Evolutionary conservation across 176 grass and related monocot species (phyloP), one percentile per base, ranked within the genome.

Genomic region (Paspalum vaginatum): DNA sequence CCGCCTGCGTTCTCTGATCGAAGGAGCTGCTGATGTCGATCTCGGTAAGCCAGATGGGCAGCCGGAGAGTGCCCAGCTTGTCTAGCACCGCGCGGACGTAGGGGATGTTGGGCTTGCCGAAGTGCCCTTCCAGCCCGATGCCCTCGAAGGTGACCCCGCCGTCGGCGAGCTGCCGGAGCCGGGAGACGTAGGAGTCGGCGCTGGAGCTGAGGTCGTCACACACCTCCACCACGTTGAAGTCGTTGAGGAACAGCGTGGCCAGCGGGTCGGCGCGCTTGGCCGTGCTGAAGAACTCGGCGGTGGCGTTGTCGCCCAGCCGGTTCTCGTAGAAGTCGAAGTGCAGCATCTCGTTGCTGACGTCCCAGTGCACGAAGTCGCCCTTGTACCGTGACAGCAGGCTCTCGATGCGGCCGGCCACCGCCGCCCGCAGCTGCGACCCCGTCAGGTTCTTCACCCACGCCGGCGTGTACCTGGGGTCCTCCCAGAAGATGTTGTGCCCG

Each of bases 401-500:
- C 72, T 68, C 65, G 67, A 98, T 90, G 26, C 95, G 95, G 0
- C 85, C 47, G 0, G 83, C 74, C 6, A 94, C 95, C 0, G 95
- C 95, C 32, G 70, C 85, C 8, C 52, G 81, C n/a, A 98, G 87
- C 75, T 82, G 72, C 5, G 83, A 42, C 9, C 83, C 75, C 10
- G 89, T 85, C n/a, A 98, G 91, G 68, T 85, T 92, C 69, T 83
- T 93, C n/a, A 92, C 87, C 95, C 95, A 98, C 25, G 44, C 52
- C 0, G 95, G 95, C 0, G 95, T 94, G 79, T 85, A 90, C 46
- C 21, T 78, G 15, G 91, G 95, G 75, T 98, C 88, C 67, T 94
- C 95, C 95, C 92, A 98, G 78, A 98, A 98, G 81, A 97, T 97
- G 84, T 97, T 97, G 82, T 97, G 95, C 21, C 95, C 95, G 21